Conservation (phyloP, 306 rosid genomes). For the Corylus heterophylla region DNA sequence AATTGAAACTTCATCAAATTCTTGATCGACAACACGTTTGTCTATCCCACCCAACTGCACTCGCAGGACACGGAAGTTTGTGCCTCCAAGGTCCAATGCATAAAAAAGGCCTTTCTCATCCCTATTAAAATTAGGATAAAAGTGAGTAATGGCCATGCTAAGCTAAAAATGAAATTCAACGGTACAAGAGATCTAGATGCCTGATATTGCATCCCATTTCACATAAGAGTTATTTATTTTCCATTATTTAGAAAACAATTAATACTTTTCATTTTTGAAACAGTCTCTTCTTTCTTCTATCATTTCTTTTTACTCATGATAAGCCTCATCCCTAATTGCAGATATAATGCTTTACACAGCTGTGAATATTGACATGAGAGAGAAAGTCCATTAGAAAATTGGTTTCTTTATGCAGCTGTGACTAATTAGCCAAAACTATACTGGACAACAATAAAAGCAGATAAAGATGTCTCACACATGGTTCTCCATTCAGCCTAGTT, state of each 20-base stretch:
- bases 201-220: background rate
- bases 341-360: background rate
- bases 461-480: background rate
- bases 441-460: background rate
- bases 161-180: background rate
- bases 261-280: background rate
- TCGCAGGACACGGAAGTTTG: slow-evolving; percentile 89
- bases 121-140: slow-evolving; percentile 40
- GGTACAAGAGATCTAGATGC: background rate
- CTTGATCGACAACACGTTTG: slow-evolving; percentile 52
- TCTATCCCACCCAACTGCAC: slow-evolving; percentile 87
- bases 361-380: background rate
- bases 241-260: background rate
- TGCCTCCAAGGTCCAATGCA: slow-evolving; percentile 98
- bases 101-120: slow-evolving; percentile 86
- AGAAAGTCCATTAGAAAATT: background rate
- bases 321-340: background rate
- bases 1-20: slow-evolving; percentile 79
- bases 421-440: background rate
- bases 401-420: background rate
- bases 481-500: background rate
- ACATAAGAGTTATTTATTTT: background rate
- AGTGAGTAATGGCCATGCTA: slow-evolving; percentile 2
- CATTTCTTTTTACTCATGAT: background rate
- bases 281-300: background rate